Evolutionary conservation across 2,329 filamentous ascomycete genomes (phyloP).

Genomic region (Fusarium mundagurra): DNA sequence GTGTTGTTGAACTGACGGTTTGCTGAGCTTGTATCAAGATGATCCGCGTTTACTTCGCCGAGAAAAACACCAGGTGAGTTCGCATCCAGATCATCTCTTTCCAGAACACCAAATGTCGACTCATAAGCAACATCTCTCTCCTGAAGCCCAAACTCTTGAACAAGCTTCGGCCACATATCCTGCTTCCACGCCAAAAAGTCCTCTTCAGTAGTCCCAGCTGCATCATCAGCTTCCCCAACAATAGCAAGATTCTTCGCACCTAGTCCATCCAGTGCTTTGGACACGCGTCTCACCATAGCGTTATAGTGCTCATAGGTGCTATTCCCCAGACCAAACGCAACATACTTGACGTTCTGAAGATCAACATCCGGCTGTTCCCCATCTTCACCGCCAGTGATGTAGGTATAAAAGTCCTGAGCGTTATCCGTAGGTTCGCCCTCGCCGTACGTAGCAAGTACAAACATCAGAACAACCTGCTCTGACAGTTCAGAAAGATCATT

Average conservation of each 20-base stretch:
- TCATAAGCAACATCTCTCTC: not conserved
- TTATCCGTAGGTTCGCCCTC: not conserved
- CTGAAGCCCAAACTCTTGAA: not conserved
- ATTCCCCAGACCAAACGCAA: not conserved
- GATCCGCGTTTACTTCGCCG: not conserved
- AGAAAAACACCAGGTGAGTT: not conserved
- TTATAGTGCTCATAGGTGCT: not conserved
- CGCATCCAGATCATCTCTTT: not conserved
- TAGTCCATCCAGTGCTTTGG: not conserved
- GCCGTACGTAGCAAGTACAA: not conserved
- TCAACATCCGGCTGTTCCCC: not conserved
- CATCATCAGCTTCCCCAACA: not conserved
- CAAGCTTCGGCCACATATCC: not conserved
- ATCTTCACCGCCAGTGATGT: not conserved
- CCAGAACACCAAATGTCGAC: not conserved
- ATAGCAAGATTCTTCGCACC: not conserved
- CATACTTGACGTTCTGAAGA: not conserved
- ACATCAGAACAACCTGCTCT: not conserved
- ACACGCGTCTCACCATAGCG: not conserved
- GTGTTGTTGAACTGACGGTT: not conserved
- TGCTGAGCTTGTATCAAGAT: not conserved
- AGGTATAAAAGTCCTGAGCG: not conserved
- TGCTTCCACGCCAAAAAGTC: constrained; percentile 1
- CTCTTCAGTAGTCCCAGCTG: not conserved
- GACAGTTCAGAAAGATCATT: not conserved